These are phyloP conservation scores for Isatis lusitanica DNA, from an alignment of 441 rosid species.

Conservation along the genomic window DNA sequence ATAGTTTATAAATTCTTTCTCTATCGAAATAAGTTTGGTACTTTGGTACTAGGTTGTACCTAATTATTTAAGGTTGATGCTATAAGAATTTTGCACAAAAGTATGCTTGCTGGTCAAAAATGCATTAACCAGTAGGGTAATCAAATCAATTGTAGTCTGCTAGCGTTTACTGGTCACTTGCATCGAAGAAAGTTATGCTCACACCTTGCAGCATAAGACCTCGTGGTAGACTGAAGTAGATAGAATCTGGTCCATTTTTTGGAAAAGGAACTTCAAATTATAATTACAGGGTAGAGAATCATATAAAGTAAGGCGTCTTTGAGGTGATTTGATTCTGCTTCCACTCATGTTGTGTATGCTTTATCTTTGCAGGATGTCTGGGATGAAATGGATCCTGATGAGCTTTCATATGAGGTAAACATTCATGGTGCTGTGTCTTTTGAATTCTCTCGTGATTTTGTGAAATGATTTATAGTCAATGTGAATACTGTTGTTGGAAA, in stretches of 20 bases:
- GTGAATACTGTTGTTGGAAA: neutral
- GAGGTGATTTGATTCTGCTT: slow-evolving; percentile 19
- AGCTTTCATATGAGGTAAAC: slow-evolving; percentile 83
- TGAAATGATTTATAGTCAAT: neutral
- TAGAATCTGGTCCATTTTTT: slow-evolving; percentile 13
- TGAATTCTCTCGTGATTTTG: neutral
- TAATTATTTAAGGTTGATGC: neutral
- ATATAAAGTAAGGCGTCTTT: neutral
- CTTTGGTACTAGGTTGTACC: neutral
- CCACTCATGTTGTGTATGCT: slow-evolving; percentile 3
- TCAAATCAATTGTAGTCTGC: neutral
- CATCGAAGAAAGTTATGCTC: slow-evolving; percentile 6
- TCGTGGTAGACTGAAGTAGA: slow-evolving; percentile 3
- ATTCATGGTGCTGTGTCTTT: neutral
- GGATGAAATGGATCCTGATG: slow-evolving; percentile 95
- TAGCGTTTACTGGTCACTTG: neutral
- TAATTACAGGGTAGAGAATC: slow-evolving; percentile 1
- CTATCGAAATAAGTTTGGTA: neutral
- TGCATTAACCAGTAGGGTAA: neutral
- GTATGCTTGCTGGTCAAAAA: slow-evolving; percentile 3
- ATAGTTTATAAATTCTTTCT: neutral
- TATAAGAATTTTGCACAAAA: neutral
- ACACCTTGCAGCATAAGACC: slow-evolving; percentile 9
- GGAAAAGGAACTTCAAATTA: neutral
- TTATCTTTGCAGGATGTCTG: slow-evolving; percentile 64